Conservation (phyloP, 345 rosid species). For the Garcia nutans region DNA sequence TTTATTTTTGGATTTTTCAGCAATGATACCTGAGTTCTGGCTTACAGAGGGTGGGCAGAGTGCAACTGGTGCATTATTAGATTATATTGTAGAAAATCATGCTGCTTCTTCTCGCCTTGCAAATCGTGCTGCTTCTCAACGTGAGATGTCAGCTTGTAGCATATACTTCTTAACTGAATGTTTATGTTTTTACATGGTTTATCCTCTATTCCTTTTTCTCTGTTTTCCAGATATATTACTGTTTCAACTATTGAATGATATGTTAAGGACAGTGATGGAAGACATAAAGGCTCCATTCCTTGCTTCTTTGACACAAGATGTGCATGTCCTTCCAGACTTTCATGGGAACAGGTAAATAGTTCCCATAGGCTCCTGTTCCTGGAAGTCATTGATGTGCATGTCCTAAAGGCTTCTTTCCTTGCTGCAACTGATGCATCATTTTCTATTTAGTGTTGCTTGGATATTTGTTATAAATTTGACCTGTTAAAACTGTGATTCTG, state of each 20-base stretch:
- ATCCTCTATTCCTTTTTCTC: neutral
- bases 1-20: conserved; percentile 35
- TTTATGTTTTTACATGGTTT: neutral
- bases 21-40: conserved; percentile 93
- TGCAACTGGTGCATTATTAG: conserved; percentile 95
- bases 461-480: conserved; percentile 9
- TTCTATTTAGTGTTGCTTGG: conserved; percentile 1
- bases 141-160: conserved; percentile 35
- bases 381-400: no score
- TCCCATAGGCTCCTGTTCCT: no score
- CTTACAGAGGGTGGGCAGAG: conserved; percentile 99
- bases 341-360: conserved; percentile 82
- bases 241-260: conserved; percentile 68
- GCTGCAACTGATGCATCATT: neutral
- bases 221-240: conserved; percentile 62
- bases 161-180: neutral
- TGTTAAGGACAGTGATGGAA: conserved; percentile 50
- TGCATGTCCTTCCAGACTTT: conserved; percentile 83
- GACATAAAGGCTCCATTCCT: conserved; percentile 68
- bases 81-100: conserved; percentile 79
- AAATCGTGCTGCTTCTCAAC: conserved; percentile 82
- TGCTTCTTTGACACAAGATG: conserved; percentile 75
- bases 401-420: no score
- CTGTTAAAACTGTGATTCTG: conserved; percentile 21
- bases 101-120: conserved; percentile 89